Evolutionary conservation across 2,329 filamentous ascomycete genomes (phyloP), one percentile per base, ranked within the genome.

Genomic region (Trichoderma asperellum): DNA sequence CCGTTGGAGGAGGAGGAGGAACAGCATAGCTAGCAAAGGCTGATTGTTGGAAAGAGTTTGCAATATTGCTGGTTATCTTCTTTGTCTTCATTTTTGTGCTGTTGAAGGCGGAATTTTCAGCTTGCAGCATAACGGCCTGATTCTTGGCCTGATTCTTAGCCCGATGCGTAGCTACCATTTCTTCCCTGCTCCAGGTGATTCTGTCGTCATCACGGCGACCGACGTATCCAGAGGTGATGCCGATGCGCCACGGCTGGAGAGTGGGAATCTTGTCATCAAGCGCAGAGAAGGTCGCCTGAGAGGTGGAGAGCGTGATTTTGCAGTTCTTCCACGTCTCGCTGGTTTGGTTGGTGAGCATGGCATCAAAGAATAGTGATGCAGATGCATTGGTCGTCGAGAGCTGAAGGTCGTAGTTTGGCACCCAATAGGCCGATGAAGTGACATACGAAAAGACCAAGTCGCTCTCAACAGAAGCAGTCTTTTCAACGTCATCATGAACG

Each of bases 311-410:
- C 0, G 83, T 84, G 47, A 91, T 78, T 71, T 85, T 86, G 76
- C 87, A 86, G 77, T 87, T 84, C 35, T 80, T 81, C 89, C 89
- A 91, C 0, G 84, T 87, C 78, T 91, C 89, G 0, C 86, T 88
- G 0, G 88, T 90, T 62, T 80, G 80, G 77, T 91, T 91, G 68
- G 83, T 84, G 64, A 91, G 84, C 72, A 86, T 84, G 1, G 89
- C 88, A 67, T 89, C 86, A 75, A 91, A 91, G 73, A 84, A 85
- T 16, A 91, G 81, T 5, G 79, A 79, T 1, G 83, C 88, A 0
- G 84, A 83, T 60, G 83, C 84, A 24, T 77, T 81, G 0, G 84
- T 83, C 1, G 88, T 89, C 14, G 83, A 87, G n/a, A 91, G 81
- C 63, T 84, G 83, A 49, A 91, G 77, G 73, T 91, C 88, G 75